Percentiles rank a stretch among this genome's conserved stretches.
phyloP scores from a whole-genome alignment of 805 yeast species.

The Clavispora vitiphila region DNA sequence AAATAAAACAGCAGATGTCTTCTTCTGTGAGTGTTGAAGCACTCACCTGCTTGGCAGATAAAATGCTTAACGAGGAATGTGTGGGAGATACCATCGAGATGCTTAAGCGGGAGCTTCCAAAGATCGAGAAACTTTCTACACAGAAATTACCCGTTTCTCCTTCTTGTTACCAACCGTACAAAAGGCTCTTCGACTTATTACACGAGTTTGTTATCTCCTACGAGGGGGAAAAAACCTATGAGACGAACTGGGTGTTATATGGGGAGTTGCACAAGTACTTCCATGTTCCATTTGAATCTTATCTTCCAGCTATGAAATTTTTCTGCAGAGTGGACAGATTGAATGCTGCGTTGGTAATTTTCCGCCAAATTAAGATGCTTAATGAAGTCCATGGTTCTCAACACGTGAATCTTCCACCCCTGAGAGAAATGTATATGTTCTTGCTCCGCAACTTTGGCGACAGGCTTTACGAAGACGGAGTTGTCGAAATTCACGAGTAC shows the following conservation, averaged over 20 bases:
- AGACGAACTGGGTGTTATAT: conserved; percentile 57
- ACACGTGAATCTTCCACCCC: conserved; percentile 12
- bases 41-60: conserved; percentile 21
- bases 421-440: conserved; percentile 50
- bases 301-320: conserved; percentile 52
- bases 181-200: conserved; percentile 23
- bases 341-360: conserved; percentile 56
- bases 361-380: conserved; percentile 53
- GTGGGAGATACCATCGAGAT: conserved; percentile 40
- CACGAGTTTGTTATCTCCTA: conserved; percentile 28
- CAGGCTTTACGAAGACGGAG: conserved; percentile 57
- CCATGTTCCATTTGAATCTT: conserved; percentile 52
- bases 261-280: conserved; percentile 53
- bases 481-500: conserved; percentile 56
- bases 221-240: conserved; percentile 25
- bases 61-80: conserved; percentile 30
- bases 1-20: conserved; percentile 33
- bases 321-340: conserved; percentile 53
- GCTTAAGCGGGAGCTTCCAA: conserved; percentile 37
- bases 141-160: conserved; percentile 23
- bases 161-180: conserved; percentile 23
- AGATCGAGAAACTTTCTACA: conserved; percentile 24
- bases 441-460: conserved; percentile 60
- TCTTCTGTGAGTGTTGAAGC: conserved; percentile 24
- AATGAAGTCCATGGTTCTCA: conserved; percentile 46